Conservation (phyloP, 148 eudicot species). For the Spergularia bocconei region DNA sequence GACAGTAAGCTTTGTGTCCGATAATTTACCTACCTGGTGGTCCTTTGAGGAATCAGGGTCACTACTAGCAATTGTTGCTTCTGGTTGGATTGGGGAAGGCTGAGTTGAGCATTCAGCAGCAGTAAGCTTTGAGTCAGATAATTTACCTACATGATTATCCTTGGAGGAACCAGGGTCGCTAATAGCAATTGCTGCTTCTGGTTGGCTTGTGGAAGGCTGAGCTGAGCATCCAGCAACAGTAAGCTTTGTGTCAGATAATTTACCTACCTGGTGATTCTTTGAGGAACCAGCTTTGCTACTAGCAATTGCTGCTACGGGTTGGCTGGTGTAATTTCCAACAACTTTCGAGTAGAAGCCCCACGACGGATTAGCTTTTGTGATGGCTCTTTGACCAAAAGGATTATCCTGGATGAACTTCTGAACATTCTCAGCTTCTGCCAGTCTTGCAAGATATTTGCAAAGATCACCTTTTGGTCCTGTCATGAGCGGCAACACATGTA, state of each 20-base stretch:
- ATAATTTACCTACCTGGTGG: too few relatives aligned
- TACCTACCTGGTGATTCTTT: slow-evolving; percentile 8
- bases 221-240: slow-evolving; percentile 1
- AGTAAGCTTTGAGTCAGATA: slow-evolving; percentile 2
- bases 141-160: slow-evolving; percentile 8
- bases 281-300: slow-evolving; percentile 1
- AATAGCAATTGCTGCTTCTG: slow-evolving; percentile 3
- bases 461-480: slow-evolving; percentile 67
- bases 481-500: neutral
- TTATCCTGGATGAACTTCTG: slow-evolving; percentile 56
- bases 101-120: slow-evolving; percentile 1
- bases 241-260: slow-evolving; percentile 1
- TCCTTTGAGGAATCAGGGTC: too few relatives aligned
- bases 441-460: slow-evolving; percentile 56
- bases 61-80: too few relatives aligned
- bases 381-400: slow-evolving; percentile 70
- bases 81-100: neutral
- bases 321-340: slow-evolving; percentile 13
- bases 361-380: slow-evolving; percentile 37
- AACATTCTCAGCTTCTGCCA: slow-evolving; percentile 53
- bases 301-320: slow-evolving; percentile 6
- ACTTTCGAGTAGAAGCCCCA: slow-evolving; percentile 62
- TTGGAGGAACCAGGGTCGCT: slow-evolving; percentile 4
- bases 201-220: slow-evolving; percentile 5
- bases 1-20: too few relatives aligned